A percentile compares a stretch with the other conserved stretches of the same genome.
Evolutionary conservation across 2,329 filamentous ascomycete species (phyloP).

Genomic region (Verticillium nonalfalfae): DNA sequence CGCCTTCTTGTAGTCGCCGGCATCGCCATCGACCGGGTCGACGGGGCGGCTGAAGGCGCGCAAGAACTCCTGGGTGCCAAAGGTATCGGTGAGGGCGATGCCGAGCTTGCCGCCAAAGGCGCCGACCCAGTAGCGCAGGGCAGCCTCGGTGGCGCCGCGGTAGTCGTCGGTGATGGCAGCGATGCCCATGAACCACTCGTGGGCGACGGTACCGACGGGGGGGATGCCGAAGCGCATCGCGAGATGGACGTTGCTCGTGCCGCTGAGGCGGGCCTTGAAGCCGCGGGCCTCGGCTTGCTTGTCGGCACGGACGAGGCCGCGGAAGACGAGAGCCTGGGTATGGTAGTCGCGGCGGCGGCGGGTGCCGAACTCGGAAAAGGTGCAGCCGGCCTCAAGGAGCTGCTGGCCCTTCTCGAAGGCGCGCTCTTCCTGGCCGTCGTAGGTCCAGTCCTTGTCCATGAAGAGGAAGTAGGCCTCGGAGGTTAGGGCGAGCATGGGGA

Average conservation of each 20-base stretch:
- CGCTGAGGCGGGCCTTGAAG: slow-evolving; percentile 67
- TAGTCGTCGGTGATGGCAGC: slow-evolving; percentile 89
- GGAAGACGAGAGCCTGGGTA: slow-evolving; percentile 87
- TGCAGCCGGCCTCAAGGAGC: slow-evolving; percentile 75
- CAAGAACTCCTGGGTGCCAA: slow-evolving; percentile 86
- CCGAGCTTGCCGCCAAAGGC: slow-evolving; percentile 82
- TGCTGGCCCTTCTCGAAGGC: slow-evolving; percentile 75
- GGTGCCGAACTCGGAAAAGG: slow-evolving; percentile 91
- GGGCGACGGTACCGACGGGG: slow-evolving; percentile 82
- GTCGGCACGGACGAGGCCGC: slow-evolving; percentile 74
- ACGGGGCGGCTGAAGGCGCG: slow-evolving; percentile 70
- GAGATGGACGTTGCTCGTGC: slow-evolving; percentile 94
- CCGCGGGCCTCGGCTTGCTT: slow-evolving; percentile 61
- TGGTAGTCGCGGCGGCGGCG: slow-evolving; percentile 86
- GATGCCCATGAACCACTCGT: slow-evolving; percentile 99
- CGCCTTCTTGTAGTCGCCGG: slow-evolving; percentile 28
- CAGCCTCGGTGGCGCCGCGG: slow-evolving; percentile 73
- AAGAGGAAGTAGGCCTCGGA: slow-evolving; percentile 98
- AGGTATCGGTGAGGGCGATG: slow-evolving; percentile 93
- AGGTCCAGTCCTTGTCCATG: slow-evolving; percentile 87
- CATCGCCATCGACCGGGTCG: slow-evolving; percentile 34
- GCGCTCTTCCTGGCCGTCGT: slow-evolving; percentile 78
- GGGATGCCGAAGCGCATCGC: slow-evolving; percentile 85
- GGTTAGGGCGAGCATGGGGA: slow-evolving; percentile 83
- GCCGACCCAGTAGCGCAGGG: slow-evolving; percentile 80